Evolutionary conservation across 2,329 filamentous ascomycete genomes (phyloP).

Genomic region (Paramyrothecium sp.): DNA sequence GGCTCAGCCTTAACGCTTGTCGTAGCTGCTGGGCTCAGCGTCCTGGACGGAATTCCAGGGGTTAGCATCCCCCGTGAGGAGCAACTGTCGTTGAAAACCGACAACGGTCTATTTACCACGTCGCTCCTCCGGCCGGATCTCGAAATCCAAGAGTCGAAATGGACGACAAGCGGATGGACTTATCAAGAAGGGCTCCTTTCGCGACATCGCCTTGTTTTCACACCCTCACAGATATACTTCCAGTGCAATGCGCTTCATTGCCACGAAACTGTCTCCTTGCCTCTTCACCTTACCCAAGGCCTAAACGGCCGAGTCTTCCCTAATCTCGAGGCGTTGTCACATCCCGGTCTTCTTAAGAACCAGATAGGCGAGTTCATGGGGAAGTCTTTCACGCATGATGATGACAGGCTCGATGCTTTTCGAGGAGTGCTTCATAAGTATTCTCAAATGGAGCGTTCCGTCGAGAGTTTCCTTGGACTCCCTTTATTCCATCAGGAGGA

Average conservation of each 20-base stretch:
- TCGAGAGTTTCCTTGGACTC: constrained; percentile 29
- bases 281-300: constrained; percentile 26
- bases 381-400: constrained; percentile 20
- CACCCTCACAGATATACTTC: constrained; percentile 34
- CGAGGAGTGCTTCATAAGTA: constrained; percentile 27
- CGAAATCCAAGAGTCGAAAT: constrained; percentile 31
- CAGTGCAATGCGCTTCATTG: constrained; percentile 35
- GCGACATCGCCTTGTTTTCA: constrained; percentile 33
- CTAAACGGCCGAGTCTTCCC: constrained; percentile 31
- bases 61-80: constrained; percentile 29
- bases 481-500: constrained; percentile 31
- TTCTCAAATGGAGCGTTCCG: constrained; percentile 19
- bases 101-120: constrained; percentile 31
- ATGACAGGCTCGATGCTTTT: constrained; percentile 33
- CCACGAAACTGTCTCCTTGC: constrained; percentile 32
- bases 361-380: constrained; percentile 29
- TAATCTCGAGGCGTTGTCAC: constrained; percentile 14
- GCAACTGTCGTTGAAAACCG: constrained; percentile 32
- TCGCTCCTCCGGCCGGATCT: constrained; percentile 32
- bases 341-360: constrained; percentile 20
- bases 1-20: constrained; percentile 31
- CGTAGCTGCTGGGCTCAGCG: constrained; percentile 28
- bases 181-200: constrained; percentile 35
- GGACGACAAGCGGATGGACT: constrained; percentile 33
- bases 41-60: constrained; percentile 30